Evolutionary conservation across 768 basidiomycete species (phyloP).

Genomic region (Leccinum ochraceum): DNA sequence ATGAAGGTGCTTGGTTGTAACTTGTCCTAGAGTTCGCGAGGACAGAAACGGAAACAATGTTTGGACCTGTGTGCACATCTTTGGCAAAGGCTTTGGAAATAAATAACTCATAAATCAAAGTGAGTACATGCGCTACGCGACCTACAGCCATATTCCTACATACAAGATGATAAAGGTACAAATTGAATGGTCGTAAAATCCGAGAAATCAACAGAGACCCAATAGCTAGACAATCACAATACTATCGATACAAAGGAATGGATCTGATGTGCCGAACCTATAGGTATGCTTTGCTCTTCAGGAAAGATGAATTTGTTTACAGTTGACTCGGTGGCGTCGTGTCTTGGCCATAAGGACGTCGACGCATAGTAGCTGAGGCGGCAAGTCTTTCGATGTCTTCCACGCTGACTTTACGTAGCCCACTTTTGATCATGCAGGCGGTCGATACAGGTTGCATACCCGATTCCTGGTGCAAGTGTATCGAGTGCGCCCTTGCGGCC

Average conservation of each 20-base stretch:
- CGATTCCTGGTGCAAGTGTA: neutral
- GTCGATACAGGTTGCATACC: neutral
- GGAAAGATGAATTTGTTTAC: neutral
- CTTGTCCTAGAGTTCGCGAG: neutral
- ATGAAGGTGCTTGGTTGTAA: slow-evolving; percentile 12
- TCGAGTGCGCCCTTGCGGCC: neutral
- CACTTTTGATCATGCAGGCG: neutral
- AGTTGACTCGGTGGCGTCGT: neutral
- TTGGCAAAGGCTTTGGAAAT: slow-evolving; percentile 28
- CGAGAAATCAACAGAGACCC: neutral
- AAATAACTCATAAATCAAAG: slow-evolving; percentile 15
- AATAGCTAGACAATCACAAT: neutral
- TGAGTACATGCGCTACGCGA: no score
- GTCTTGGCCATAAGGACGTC: neutral
- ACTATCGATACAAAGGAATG: neutral
- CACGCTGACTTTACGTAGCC: slow-evolving; percentile 6
- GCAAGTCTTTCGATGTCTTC: slow-evolving; percentile 20
- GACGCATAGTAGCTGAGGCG: slow-evolving; percentile 10
- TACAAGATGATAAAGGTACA: slow-evolving; percentile 1
- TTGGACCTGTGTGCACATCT: slow-evolving; percentile 23
- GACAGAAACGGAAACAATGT: slow-evolving; percentile 20
- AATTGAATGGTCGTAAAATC: neutral
- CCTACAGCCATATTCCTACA: no score
- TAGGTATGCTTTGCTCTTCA: neutral
- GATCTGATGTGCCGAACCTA: neutral